Evolutionary conservation across 2,329 filamentous ascomycete genomes (phyloP).

Genomic region (Celoporthe dispersa): DNA sequence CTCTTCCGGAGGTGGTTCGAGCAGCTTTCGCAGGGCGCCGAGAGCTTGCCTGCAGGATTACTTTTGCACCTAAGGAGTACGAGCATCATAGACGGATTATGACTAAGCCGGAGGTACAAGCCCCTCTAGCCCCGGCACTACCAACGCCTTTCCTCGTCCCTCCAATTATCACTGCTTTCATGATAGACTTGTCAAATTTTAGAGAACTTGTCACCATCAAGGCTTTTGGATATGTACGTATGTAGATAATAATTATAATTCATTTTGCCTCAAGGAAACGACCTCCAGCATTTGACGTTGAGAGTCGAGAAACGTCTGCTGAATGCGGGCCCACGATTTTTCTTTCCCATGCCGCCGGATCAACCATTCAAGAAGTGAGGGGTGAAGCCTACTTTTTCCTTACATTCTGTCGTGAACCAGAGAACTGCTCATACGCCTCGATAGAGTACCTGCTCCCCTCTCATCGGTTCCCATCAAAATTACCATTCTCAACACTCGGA

Average conservation of each 20-base stretch:
- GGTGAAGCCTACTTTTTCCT: background rate
- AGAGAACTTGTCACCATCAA: background rate
- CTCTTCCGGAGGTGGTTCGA: conserved; percentile 18
- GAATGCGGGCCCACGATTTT: background rate
- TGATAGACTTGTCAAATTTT: background rate
- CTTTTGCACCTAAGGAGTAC: conserved; percentile 5
- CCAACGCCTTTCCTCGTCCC: background rate
- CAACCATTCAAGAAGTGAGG: background rate
- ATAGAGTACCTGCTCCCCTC: background rate
- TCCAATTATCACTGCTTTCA: background rate
- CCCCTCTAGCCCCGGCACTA: background rate
- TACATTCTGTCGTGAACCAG: background rate
- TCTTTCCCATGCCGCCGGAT: background rate
- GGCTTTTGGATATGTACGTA: background rate
- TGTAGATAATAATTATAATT: background rate
- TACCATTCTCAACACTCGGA: conserved; percentile 67
- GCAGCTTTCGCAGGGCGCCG: conserved; percentile 3
- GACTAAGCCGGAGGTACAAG: conserved; percentile 4
- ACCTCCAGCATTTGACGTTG: background rate
- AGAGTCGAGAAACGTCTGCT: background rate
- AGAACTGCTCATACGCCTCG: background rate
- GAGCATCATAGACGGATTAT: conserved; percentile 17
- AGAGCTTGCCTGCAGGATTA: conserved; percentile 15
- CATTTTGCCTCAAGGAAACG: background rate
- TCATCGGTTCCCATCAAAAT: conserved; percentile 42